Base-by-base conservation (phyloP, 2,329 filamentous ascomycete genomes). In the Domatiomyces catenatus region DNA sequence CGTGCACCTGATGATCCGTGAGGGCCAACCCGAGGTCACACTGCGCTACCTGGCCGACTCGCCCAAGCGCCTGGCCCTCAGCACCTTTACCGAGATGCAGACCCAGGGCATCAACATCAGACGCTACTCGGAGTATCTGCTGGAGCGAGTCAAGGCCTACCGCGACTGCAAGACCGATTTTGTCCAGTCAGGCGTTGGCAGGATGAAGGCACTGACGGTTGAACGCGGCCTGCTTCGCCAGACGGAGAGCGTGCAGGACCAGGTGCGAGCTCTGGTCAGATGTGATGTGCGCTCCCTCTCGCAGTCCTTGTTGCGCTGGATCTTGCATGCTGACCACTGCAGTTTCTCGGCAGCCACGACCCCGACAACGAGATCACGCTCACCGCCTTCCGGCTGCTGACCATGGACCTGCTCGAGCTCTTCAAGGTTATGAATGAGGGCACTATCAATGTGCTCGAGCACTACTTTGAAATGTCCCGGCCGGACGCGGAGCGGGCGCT, bases 401-500 rank as follows among this genome's bases (percentile, higher is more conserved):
- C 94, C 18, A 74, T 94, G 61, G 92, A 98, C 66, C 73, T 98
- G 39, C 69, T 98, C 54, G 81, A 86, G 12, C 73, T 98, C 50
- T 98, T 94, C 70, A 88, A 94, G 62, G 86, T 92, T 46, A 83
- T 95, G 69, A 98, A 98, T 63, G 88, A 95, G 68, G 92, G 86
- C 47, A 86, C 94, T 63, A 98, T 98, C 69, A 95, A 94, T 67
- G 87, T 98, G 53, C 72, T 98, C 51, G 88, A 92, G 60, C 86
- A 93, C 67, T 98, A 96, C 67, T 98, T 98, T 61, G 92, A 98
- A 70, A 90, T 98, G 84, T 95, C 92, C 48, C 86, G 86, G 62
- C 76, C 86, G 22, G 92, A 98, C 67, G 93, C 92, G 52, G 87
- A 95, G 66, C 79, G 89, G 56, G 88, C 92, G 51, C 80, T 98